phyloP scores from a whole-genome alignment of 345 rosid species.

The Theobroma cacao region DNA sequence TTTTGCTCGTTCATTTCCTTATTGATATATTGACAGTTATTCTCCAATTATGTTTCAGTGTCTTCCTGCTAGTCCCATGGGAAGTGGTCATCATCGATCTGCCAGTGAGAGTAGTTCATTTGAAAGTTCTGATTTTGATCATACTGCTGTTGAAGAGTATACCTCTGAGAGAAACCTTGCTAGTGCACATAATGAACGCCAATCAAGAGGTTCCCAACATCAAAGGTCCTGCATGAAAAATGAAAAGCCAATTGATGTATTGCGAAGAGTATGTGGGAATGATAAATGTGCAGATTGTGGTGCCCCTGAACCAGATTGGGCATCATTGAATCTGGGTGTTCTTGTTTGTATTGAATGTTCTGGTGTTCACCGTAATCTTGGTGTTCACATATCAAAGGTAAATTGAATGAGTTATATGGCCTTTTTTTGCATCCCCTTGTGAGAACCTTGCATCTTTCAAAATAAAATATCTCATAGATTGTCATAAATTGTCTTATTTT shows the following conservation, averaged over 20 bases:
- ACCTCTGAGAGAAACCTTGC: conserved; percentile 64
- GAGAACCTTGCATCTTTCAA: not conserved
- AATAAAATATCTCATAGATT: not conserved
- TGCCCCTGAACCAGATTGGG: conserved; percentile 98
- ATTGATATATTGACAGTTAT: conserved; percentile 20
- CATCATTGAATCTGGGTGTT: conserved; percentile 94
- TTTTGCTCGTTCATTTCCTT: conserved; percentile 1
- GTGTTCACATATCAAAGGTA: conserved; percentile 98
- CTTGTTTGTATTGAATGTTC: conserved; percentile 99
- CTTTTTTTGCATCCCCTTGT: not conserved
- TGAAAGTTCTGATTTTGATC: conserved; percentile 93
- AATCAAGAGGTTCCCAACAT: conserved; percentile 61
- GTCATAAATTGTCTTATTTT: not conserved
- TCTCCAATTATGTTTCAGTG: conserved; percentile 49
- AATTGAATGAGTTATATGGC: not conserved
- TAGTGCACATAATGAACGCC: conserved; percentile 58
- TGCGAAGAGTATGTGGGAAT: conserved; percentile 81
- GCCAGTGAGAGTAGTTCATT: conserved; percentile 98
- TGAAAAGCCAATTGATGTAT: conserved; percentile 89
- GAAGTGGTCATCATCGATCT: conserved; percentile 90
- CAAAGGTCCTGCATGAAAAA: conserved; percentile 58
- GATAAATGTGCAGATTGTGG: conserved; percentile 99
- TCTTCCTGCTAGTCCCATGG: conserved; percentile 75
- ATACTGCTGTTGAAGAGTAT: conserved; percentile 69
- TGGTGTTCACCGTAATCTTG: conserved; percentile 99